Conservation (phyloP, 257 asterid genomes). For the Penstemon davidsonii region DNA sequence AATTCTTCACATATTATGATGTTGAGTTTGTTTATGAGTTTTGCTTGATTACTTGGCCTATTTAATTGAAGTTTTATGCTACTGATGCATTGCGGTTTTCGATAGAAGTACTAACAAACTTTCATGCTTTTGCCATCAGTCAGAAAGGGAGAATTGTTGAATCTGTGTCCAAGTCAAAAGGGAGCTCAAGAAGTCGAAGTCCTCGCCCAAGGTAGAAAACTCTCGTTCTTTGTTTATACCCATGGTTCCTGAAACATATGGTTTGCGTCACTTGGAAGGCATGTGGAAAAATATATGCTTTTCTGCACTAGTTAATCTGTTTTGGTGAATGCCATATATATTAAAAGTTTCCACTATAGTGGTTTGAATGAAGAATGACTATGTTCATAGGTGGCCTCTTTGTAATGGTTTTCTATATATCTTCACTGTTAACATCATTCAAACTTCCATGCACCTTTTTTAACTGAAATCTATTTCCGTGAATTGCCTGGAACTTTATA, state of each 20-base stretch:
- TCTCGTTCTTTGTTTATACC: neutral
- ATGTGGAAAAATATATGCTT: too few species aligned
- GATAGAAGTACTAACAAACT: too few species aligned
- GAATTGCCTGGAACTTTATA: neutral
- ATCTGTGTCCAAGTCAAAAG: slow-evolving; percentile 60
- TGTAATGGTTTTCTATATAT: neutral
- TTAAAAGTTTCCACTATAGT: neutral
- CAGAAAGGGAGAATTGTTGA: slow-evolving; percentile 82
- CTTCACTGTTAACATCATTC: neutral
- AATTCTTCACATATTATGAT: too few species aligned
- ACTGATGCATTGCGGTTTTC: too few species aligned
- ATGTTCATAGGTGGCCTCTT: neutral
- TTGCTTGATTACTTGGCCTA: too few species aligned
- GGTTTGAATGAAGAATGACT: neutral
- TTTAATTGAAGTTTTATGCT: too few species aligned
- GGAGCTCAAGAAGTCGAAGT: slow-evolving; percentile 82
- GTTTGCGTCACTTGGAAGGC: too few species aligned
- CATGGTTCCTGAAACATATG: neutral
- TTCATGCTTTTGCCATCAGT: slow-evolving; percentile 39
- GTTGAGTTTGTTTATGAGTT: neutral
- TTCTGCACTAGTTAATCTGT: neutral
- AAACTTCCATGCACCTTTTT: neutral
- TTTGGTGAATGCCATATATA: neutral
- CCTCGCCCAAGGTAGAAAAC: slow-evolving; percentile 74
- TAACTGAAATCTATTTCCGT: neutral